Evolutionary conservation across 192 early-diverging fungal genomes (phyloP).

Genomic region (Spizellomyces punctatus): DNA sequence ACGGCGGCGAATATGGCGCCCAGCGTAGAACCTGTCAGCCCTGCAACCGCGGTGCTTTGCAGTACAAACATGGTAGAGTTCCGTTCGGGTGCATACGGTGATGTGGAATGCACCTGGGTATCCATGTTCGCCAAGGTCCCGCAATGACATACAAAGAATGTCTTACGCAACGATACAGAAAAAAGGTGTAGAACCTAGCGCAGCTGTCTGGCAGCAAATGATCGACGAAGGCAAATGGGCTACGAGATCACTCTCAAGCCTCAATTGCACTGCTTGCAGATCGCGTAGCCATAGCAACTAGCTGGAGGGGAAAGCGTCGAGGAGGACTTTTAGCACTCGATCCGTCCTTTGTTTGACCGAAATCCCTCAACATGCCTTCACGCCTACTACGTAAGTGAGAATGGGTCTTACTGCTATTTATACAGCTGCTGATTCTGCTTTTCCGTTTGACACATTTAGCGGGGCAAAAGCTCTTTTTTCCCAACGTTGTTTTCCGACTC

Average conservation of each 20-base stretch:
- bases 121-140: no score
- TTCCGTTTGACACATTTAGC: constrained; percentile 14
- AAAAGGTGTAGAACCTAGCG: no score
- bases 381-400: not conserved
- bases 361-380: not conserved
- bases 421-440: not conserved
- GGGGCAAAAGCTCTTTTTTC: constrained; percentile 74
- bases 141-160: no score
- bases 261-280: no score
- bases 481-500: constrained; percentile 82
- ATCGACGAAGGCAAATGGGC: no score
- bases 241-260: no score
- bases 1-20: constrained; percentile 23
- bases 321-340: no score
- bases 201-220: no score
- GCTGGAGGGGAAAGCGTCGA: no score
- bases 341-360: not conserved
- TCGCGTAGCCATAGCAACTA: no score
- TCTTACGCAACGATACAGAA: no score
- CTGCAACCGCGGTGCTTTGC: constrained; percentile 22
- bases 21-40: constrained; percentile 20
- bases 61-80: constrained; percentile 11
- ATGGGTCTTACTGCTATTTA: not conserved
- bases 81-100: not conserved
- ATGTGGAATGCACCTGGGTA: not conserved